Evolutionary conservation across 2,329 filamentous ascomycete genomes (phyloP).

Genomic region (Lecanicillium sp.): DNA sequence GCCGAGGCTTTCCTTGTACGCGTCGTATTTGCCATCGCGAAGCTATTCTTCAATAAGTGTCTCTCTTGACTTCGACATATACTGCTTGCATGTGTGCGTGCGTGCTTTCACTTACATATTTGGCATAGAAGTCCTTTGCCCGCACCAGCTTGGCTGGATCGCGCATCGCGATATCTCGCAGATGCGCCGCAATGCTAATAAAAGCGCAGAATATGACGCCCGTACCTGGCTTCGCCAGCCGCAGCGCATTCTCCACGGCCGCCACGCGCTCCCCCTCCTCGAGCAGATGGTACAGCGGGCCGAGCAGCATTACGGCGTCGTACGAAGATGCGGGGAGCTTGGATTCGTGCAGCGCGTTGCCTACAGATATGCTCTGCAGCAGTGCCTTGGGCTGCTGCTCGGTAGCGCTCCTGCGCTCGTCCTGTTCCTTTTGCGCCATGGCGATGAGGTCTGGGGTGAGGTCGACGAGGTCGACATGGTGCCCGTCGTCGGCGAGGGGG

Average conservation of each 20-base stretch:
- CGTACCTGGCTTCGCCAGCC: not conserved
- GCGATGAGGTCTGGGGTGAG: slow-evolving; percentile 13
- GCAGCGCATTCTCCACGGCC: slow-evolving; percentile 10
- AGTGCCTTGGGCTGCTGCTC: not conserved
- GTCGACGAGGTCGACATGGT: slow-evolving; percentile 16
- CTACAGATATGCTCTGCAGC: slow-evolving; percentile 10
- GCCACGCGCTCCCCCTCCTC: slow-evolving; percentile 8
- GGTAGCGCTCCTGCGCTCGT: not conserved
- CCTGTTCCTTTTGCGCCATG: slow-evolving; percentile 8
- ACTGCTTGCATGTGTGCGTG: not conserved
- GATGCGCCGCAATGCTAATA: slow-evolving; percentile 11
- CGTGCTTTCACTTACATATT: slow-evolving; percentile 9
- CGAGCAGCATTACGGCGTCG: slow-evolving; percentile 14
- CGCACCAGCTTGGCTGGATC: slow-evolving; percentile 5
- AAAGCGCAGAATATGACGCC: slow-evolving; percentile 12
- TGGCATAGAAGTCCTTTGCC: slow-evolving; percentile 5
- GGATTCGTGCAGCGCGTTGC: slow-evolving; percentile 9
- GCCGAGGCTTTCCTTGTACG: slow-evolving; percentile 2
- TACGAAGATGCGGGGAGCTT: not conserved
- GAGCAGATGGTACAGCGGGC: slow-evolving; percentile 14
- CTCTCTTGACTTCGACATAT: not conserved
- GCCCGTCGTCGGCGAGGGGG: slow-evolving; percentile 15
- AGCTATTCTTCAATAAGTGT: not conserved
- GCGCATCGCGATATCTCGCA: slow-evolving; percentile 13
- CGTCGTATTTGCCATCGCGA: slow-evolving; percentile 9